Evolutionary conservation across 345 rosid species (phyloP), one percentile per base, ranked within the genome.

Genomic region (Punica granatum): DNA sequence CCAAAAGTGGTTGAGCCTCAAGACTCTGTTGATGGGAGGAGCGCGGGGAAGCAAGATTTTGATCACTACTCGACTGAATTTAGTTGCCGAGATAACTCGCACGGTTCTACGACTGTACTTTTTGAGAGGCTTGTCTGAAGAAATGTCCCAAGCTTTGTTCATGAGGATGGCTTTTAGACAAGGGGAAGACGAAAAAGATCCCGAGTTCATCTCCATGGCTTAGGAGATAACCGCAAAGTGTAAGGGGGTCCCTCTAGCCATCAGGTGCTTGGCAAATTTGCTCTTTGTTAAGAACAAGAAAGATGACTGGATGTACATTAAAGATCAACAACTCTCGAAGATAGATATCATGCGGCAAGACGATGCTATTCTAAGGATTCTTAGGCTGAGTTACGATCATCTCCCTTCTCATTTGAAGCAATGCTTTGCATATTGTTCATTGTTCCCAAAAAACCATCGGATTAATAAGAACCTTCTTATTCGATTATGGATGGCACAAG

Each of bases 371-470:
- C 1, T 74, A 0, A 31, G 67, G 0, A 66, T 70, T 16, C 72
- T 80, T 1, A 66, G 35, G 58, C 67, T 77, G 32, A 80, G 81
- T 32, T 80, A 72, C 28, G n/a, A 69, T 9, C 28, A 63, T 69
- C 72, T 82, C 3, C 66, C 84, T 6, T 36, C 70, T 0, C 74
- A 63, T 41, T n/a, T 79, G 30, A 79, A 70, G 58, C 73, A 48
- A 9, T 82, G 81, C 31, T 79, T 79, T 65, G 71, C 72, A 0
- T 72, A 56, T 37, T 79, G 81, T 28, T 65, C 74, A 1, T 35
- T 80, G 34, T 74, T 76, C 26, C 78, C 76, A 3, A 71, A 71
- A 46, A 76, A 37, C 30, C 19, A 36, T 43, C 42, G 12, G 2
- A 60, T 78, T 6, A 15, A 42, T 21, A 61, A 49, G 12, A 21